Evolutionary conservation across 108 stramenopile genomes (phyloP).

Genomic region (Cylindrotheca closterium): DNA sequence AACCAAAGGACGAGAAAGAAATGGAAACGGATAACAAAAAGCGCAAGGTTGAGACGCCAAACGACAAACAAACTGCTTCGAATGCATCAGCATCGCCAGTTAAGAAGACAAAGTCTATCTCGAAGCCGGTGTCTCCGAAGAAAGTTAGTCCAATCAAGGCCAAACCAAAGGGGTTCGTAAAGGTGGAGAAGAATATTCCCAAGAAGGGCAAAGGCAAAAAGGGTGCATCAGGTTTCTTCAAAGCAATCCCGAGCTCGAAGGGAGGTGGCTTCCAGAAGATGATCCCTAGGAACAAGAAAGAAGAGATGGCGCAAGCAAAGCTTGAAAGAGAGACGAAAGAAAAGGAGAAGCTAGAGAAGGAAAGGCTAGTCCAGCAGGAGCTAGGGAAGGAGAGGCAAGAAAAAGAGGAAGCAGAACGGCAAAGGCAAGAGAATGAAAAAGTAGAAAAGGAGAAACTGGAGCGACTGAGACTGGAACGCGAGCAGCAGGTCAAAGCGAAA

Average conservation of each 20-base stretch:
- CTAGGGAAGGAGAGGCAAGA: too few species aligned
- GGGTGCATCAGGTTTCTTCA: too few species aligned
- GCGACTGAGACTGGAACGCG: too few species aligned
- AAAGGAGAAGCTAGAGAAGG: too few species aligned
- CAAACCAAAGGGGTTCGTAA: background rate
- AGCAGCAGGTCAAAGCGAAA: too few species aligned
- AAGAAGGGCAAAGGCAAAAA: too few species aligned
- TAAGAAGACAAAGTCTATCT: too few species aligned
- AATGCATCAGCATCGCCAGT: background rate
- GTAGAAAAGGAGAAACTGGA: too few species aligned
- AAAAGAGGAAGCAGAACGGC: background rate
- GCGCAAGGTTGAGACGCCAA: background rate
- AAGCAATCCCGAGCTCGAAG: too few species aligned
- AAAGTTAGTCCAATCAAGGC: background rate
- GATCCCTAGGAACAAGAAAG: background rate
- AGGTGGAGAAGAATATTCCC: background rate
- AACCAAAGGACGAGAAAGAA: conserved; percentile 1
- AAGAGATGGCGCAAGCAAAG: background rate
- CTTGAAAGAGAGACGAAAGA: too few species aligned
- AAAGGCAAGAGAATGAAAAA: background rate
- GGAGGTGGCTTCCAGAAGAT: background rate
- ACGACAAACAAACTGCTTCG: background rate
- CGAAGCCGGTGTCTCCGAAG: too few species aligned
- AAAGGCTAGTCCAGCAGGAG: too few species aligned
- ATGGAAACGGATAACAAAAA: background rate